These are phyloP conservation scores for Boletus rex-veris DNA, from an alignment of 768 basidiomycete genomes.

Conservation along the genomic window DNA sequence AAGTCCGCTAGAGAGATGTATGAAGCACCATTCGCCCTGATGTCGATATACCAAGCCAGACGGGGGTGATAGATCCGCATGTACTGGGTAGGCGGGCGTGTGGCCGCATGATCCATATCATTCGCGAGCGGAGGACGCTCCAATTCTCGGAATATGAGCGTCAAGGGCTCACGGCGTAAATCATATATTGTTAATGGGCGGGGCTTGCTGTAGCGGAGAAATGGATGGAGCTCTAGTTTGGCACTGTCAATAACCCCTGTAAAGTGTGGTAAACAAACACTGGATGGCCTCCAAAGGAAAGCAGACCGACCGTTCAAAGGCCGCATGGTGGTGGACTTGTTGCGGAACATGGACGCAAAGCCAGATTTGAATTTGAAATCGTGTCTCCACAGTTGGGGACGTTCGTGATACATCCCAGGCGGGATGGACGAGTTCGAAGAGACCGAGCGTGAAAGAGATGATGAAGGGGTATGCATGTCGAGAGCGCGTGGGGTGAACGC, in stretches of 20 bases:
- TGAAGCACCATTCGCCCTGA: constrained; percentile 38
- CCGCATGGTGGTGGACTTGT: constrained; percentile 11
- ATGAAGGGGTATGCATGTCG: constrained; percentile 26
- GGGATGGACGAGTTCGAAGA: constrained; percentile 13
- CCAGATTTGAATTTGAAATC: constrained; percentile 34
- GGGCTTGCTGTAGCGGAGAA: constrained; percentile 21
- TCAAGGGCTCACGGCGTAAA: constrained; percentile 41
- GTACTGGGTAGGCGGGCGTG: constrained; percentile 44
- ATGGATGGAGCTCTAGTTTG: constrained; percentile 23
- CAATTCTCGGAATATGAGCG: constrained; percentile 45
- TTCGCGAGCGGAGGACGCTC: constrained; percentile 40
- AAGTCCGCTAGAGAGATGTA: constrained; percentile 63
- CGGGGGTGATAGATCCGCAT: constrained; percentile 57
- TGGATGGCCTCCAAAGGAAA: background rate
- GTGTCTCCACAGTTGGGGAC: constrained; percentile 27
- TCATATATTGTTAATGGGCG: constrained; percentile 46
- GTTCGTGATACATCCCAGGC: constrained; percentile 16
- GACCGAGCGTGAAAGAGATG: constrained; percentile 18
- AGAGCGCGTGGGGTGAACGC: constrained; percentile 13
- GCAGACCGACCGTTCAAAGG: constrained; percentile 18
- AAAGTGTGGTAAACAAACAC: background rate
- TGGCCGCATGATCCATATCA: constrained; percentile 55
- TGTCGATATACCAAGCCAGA: constrained; percentile 68
- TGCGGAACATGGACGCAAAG: constrained; percentile 30
- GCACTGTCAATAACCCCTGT: constrained; percentile 26